A percentile compares a stretch with the other conserved stretches of the same genome.
Conservation (phyloP, 257 asterid species). For the Fraxinus americana region DNA sequence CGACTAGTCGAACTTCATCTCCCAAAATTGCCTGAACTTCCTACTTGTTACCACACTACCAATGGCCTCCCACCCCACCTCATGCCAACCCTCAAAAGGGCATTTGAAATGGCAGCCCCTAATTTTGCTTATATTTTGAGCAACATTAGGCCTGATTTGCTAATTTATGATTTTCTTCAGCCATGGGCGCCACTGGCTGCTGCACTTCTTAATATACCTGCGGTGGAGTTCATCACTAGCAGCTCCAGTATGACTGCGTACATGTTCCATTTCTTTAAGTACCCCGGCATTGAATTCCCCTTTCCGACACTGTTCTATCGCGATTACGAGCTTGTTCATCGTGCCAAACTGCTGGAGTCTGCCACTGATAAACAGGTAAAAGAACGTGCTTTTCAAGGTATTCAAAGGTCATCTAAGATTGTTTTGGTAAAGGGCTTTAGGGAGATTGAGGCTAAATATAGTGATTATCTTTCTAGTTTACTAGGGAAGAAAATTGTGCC, state of each 20-base stretch:
- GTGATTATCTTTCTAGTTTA: constrained; percentile 23
- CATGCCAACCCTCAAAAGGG: constrained; percentile 38
- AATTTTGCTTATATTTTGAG: constrained; percentile 30
- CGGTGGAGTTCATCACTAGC: constrained; percentile 44
- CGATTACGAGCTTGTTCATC: constrained; percentile 25
- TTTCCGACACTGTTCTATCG: constrained; percentile 26
- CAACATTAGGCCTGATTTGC: constrained; percentile 32
- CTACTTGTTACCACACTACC: constrained; percentile 48
- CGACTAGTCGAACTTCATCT: constrained; percentile 42
- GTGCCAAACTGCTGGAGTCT: neutral
- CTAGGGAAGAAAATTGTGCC: constrained; percentile 35
- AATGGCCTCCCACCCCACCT: constrained; percentile 56
- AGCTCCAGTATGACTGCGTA: constrained; percentile 40
- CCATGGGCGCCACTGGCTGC: constrained; percentile 53
- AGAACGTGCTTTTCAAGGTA: constrained; percentile 17
- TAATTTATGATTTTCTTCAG: constrained; percentile 48
- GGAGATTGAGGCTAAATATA: constrained; percentile 44
- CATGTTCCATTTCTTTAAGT: constrained; percentile 25
- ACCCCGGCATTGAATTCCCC: constrained; percentile 18
- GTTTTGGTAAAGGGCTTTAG: constrained; percentile 43
- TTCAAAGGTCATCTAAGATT: constrained; percentile 23
- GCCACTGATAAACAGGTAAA: neutral
- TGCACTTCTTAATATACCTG: constrained; percentile 22
- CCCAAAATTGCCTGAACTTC: constrained; percentile 36
- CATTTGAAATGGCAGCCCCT: constrained; percentile 37